Conservation (phyloP, 2,329 filamentous ascomycete genomes). For the Ilyonectria destructans region DNA sequence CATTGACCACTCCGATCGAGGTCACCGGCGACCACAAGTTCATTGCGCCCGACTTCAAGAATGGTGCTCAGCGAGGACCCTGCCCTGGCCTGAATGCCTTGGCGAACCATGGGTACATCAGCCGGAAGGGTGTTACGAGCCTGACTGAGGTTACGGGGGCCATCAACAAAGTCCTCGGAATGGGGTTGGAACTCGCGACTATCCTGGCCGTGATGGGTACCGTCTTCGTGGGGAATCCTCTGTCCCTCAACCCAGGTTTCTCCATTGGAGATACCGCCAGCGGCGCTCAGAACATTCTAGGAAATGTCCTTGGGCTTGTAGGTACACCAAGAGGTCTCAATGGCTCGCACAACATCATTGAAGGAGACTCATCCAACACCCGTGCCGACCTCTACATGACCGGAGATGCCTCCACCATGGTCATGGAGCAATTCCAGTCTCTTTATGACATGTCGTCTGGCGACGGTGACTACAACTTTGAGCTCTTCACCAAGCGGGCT, state of each 20-base stretch:
- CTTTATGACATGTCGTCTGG: constrained; percentile 30
- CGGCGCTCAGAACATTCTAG: constrained; percentile 59
- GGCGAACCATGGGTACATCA: constrained; percentile 57
- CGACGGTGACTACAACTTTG: constrained; percentile 51
- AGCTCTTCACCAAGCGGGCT: constrained; percentile 57
- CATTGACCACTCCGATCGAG: constrained; percentile 39
- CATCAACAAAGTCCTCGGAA: constrained; percentile 58
- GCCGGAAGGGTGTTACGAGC: constrained; percentile 39
- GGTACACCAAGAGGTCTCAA: constrained; percentile 60
- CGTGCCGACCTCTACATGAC: constrained; percentile 66
- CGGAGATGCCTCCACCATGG: constrained; percentile 65
- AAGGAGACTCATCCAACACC: constrained; percentile 67
- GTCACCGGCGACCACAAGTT: constrained; percentile 46
- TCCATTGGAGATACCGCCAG: constrained; percentile 65
- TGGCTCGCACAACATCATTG: constrained; percentile 70
- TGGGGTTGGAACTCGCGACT: constrained; percentile 62
- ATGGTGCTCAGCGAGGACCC: constrained; percentile 47
- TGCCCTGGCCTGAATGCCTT: constrained; percentile 57
- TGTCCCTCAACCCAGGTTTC: constrained; percentile 65
- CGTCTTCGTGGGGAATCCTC: constrained; percentile 65
- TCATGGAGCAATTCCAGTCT: constrained; percentile 62
- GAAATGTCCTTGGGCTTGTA: constrained; percentile 60
- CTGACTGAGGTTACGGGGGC: constrained; percentile 33
- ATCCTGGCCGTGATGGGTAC: constrained; percentile 64
- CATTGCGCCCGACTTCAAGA: constrained; percentile 45